Conservation (phyloP, 2,329 filamentous ascomycete genomes). For the Sarocladium oryzae region DNA sequence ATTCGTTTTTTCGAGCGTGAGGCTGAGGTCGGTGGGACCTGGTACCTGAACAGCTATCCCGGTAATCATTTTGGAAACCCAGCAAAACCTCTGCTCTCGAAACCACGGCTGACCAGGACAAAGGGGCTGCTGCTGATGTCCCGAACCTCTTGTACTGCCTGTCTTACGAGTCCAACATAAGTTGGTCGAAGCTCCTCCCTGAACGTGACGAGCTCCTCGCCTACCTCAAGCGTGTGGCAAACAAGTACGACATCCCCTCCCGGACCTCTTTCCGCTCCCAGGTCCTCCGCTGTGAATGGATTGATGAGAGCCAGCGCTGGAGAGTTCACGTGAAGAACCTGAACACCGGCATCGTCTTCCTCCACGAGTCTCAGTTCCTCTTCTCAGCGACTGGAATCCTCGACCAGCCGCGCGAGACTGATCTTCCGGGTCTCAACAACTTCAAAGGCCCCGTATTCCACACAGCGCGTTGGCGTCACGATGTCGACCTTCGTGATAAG, state of each 20-base stretch:
- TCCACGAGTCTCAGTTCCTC: conserved; percentile 34
- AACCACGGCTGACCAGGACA: neutral
- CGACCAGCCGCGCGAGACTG: conserved; percentile 25
- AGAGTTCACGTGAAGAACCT: conserved; percentile 22
- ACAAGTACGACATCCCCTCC: conserved; percentile 32
- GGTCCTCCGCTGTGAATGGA: conserved; percentile 33
- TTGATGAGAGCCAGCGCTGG: conserved; percentile 28
- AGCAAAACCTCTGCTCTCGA: neutral
- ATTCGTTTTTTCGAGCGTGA: conserved; percentile 55
- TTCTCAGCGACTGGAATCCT: conserved; percentile 30
- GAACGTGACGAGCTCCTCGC: conserved; percentile 47
- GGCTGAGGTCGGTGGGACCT: conserved; percentile 54
- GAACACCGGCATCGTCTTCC: conserved; percentile 15
- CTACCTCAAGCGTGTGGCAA: conserved; percentile 49
- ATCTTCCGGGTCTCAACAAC: conserved; percentile 40
- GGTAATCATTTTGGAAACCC: conserved; percentile 23
- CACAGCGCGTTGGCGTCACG: conserved; percentile 47
- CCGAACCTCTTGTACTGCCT: conserved; percentile 55
- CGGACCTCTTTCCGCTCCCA: conserved; percentile 32
- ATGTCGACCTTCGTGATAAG: conserved; percentile 40
- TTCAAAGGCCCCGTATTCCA: conserved; percentile 50
- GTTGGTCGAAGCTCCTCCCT: conserved; percentile 54
- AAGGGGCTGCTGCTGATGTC: conserved; percentile 46
- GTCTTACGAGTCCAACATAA: conserved; percentile 52
- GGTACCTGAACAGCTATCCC: conserved; percentile 58